Percentiles rank a stretch among this genome's conserved stretches.
Conservation (phyloP, 805 yeast species). For the Sporopachydermia quercuum region DNA sequence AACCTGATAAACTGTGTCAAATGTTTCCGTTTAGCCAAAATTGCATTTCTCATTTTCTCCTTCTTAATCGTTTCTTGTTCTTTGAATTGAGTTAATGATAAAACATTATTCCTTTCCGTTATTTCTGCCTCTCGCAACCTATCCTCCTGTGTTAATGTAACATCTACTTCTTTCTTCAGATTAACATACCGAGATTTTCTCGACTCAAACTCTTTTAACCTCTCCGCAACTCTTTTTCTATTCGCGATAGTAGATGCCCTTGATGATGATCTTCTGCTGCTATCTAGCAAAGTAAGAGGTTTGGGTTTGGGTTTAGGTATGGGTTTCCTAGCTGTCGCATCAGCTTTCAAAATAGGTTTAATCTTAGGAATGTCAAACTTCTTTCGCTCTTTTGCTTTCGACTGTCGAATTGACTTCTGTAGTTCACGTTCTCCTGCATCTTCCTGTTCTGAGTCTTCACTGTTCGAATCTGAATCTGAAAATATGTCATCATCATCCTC, state of each 20-base stretch:
- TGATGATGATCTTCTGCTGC: conserved; percentile 54
- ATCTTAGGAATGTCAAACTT: conserved; percentile 21
- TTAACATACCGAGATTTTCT: conserved; percentile 29
- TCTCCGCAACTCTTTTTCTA: conserved; percentile 62
- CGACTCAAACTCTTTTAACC: conserved; percentile 52
- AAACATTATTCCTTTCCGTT: conserved; percentile 65
- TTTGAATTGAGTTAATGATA: conserved; percentile 60
- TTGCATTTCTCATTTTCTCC: conserved; percentile 57
- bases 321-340: conserved; percentile 18
- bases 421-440: conserved; percentile 59
- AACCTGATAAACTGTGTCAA: conserved; percentile 46
- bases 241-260: conserved; percentile 66
- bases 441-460: conserved; percentile 28
- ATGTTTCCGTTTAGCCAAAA: conserved; percentile 48
- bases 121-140: conserved; percentile 68
- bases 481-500: conserved; percentile 30
- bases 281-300: conserved; percentile 37
- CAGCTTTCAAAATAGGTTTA: conserved; percentile 15
- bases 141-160: conserved; percentile 49
- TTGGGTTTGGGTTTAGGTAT: conserved; percentile 7
- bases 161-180: conserved; percentile 12
- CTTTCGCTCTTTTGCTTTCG: conserved; percentile 14
- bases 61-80: conserved; percentile 78
- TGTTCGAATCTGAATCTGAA: conserved; percentile 31
- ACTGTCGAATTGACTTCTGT: conserved; percentile 24